phyloP scores from a whole-genome alignment of 768 basidiomycete species.

The Termitomyces sp. region DNA sequence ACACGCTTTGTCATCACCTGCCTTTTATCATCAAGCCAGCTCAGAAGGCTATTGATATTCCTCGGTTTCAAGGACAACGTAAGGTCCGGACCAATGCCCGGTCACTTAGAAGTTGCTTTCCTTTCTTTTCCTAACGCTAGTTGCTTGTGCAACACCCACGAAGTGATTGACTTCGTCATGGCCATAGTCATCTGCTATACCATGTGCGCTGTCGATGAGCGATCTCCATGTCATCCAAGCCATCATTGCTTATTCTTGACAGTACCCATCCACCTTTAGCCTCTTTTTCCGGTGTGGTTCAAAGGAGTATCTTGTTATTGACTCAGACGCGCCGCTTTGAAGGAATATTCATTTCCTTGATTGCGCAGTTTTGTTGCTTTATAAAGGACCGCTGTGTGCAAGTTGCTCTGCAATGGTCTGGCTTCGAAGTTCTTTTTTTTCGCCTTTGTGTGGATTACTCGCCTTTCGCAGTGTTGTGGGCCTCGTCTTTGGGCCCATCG shows the following conservation, averaged over 20 bases:
- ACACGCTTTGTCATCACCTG: neutral
- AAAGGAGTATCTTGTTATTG: neutral
- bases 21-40: neutral
- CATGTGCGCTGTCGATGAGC: constrained; percentile 2
- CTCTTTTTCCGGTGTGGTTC: constrained; percentile 1
- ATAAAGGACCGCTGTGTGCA: constrained; percentile 10
- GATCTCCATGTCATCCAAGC: neutral
- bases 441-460: constrained; percentile 6
- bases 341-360: constrained; percentile 1
- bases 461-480: constrained; percentile 4
- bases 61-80: neutral
- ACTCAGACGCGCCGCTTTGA: neutral
- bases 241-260: neutral
- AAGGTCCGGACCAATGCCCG: neutral
- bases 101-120: neutral
- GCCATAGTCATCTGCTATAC: neutral
- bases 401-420: constrained; percentile 9
- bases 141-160: neutral
- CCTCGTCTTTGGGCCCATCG: constrained; percentile 20
- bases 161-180: neutral
- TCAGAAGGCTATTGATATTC: neutral
- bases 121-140: neutral
- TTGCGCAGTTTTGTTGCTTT: neutral
- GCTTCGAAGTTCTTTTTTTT: constrained; percentile 3
- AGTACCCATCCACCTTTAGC: neutral